Conservation (phyloP, 2,329 filamentous ascomycete genomes). For the Penicillium sp. region DNA sequence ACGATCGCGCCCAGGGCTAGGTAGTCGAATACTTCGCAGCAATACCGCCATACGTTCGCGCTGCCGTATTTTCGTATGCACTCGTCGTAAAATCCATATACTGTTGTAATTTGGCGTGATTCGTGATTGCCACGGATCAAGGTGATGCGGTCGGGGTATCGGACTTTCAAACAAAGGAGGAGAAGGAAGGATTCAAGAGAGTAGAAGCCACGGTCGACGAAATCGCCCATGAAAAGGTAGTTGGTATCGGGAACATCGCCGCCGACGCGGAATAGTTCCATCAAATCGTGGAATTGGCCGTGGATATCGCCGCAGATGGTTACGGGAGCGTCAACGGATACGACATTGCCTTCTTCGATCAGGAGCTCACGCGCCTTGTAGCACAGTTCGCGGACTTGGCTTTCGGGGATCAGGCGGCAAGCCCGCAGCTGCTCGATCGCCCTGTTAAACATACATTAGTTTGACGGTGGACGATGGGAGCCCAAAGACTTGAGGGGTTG, state of each 20-base stretch:
- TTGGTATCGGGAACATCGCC: constrained; percentile 94
- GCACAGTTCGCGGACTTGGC: constrained; percentile 92
- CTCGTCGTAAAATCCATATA: constrained; percentile 77
- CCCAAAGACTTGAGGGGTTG: background rate
- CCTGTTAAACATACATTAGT: constrained; percentile 49
- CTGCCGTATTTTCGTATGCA: constrained; percentile 75
- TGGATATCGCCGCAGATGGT: constrained; percentile 98
- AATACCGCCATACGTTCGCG: constrained; percentile 75
- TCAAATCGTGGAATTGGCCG: constrained; percentile 92
- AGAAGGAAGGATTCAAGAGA: constrained; percentile 95
- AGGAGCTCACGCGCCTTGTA: constrained; percentile 94
- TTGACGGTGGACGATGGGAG: constrained; percentile 3
- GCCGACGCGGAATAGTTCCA: constrained; percentile 93
- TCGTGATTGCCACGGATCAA: constrained; percentile 74
- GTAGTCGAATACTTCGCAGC: constrained; percentile 76
- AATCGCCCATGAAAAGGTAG: constrained; percentile 98
- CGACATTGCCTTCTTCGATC: constrained; percentile 96
- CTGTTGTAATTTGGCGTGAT: constrained; percentile 73
- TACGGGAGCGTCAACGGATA: constrained; percentile 89
- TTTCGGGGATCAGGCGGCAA: constrained; percentile 92
- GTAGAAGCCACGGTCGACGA: constrained; percentile 97
- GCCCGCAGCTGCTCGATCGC: constrained; percentile 93
- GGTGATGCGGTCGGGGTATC: constrained; percentile 70
- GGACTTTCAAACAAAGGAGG: constrained; percentile 91
- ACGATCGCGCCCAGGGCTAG: constrained; percentile 72